These are phyloP conservation scores for Ilex paraguariensis DNA, from an alignment of 305 asterid species.

Conservation along the genomic window DNA sequence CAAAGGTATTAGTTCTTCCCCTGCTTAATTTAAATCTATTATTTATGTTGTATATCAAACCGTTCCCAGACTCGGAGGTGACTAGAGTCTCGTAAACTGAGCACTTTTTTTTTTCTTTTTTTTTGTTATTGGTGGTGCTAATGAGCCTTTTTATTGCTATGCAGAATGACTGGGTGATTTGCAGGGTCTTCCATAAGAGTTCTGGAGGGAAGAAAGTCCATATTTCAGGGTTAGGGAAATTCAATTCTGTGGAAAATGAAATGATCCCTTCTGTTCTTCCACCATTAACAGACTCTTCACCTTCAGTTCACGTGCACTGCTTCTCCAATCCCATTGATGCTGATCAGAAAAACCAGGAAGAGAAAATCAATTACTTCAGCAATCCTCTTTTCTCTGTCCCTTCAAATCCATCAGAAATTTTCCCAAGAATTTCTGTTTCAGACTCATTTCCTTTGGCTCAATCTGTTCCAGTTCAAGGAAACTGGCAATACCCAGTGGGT, in stretches of 20 bases:
- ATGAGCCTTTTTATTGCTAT: background rate
- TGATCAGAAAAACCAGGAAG: slow-evolving; percentile 24
- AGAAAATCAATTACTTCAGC: slow-evolving; percentile 17
- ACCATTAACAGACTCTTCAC: slow-evolving; percentile 49
- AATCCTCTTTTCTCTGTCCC: slow-evolving; percentile 17
- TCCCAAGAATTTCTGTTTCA: slow-evolving; percentile 18
- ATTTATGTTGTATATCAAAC: too few species aligned
- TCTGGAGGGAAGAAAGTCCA: slow-evolving; percentile 72
- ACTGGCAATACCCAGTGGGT: slow-evolving; percentile 18
- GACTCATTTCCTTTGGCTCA: slow-evolving; percentile 39
- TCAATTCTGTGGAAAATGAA: slow-evolving; percentile 23
- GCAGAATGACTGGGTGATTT: slow-evolving; percentile 91
- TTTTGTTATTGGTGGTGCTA: background rate
- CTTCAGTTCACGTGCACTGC: slow-evolving; percentile 64
- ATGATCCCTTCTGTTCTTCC: slow-evolving; percentile 36
- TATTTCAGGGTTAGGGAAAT: slow-evolving; percentile 50
- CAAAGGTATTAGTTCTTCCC: slow-evolving; percentile 37
- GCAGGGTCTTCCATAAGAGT: slow-evolving; percentile 83
- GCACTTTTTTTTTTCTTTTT: slow-evolving; percentile 16
- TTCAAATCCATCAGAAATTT: slow-evolving; percentile 31
- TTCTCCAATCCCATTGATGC: slow-evolving; percentile 44
- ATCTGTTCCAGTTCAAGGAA: slow-evolving; percentile 25
- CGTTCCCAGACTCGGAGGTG: too few species aligned
- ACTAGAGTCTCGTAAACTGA: too few species aligned
- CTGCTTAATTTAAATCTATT: background rate